phyloP scores from a whole-genome alignment of 805 yeast genomes.

The Candida qinlingensis region DNA sequence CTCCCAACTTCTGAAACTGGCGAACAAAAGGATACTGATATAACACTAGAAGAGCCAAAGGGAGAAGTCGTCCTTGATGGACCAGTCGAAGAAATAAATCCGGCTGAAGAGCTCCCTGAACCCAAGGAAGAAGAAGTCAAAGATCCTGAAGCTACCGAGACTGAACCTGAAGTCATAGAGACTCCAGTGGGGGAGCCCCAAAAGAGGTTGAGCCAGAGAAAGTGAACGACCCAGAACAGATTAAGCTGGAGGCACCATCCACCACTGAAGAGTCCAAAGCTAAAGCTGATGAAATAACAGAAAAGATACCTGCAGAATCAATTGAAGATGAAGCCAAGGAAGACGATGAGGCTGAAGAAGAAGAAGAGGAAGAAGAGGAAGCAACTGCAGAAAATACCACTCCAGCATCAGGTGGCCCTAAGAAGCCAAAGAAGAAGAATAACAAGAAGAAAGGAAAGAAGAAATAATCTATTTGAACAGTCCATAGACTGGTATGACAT shows the following conservation, averaged over 20 bases:
- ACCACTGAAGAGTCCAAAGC: neutral
- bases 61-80: neutral
- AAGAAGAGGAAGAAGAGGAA: slow-evolving; percentile 13
- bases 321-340: slow-evolving; percentile 10
- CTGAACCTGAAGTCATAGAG: neutral
- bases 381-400: neutral
- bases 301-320: too few relatives aligned
- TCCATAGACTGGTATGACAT: too few relatives aligned
- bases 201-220: slow-evolving; percentile 10
- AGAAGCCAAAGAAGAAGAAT: slow-evolving; percentile 5
- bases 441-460: slow-evolving; percentile 11
- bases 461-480: slow-evolving; percentile 1
- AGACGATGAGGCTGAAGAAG: slow-evolving; percentile 16
- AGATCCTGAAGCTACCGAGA: slow-evolving; percentile 8
- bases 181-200: slow-evolving; percentile 10
- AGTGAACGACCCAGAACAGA: neutral
- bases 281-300: slow-evolving; percentile 8
- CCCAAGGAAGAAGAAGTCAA: slow-evolving; percentile 3
- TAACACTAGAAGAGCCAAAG: neutral
- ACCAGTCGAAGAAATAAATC: slow-evolving; percentile 4
- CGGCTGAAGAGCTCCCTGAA: slow-evolving; percentile 6
- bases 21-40: neutral
- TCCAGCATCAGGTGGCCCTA: neutral
- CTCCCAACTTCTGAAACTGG: neutral
- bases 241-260: too few relatives aligned